Base-by-base conservation (phyloP, 371 early-diverging fungal genomes). In the Mortierella polycephala region DNA sequence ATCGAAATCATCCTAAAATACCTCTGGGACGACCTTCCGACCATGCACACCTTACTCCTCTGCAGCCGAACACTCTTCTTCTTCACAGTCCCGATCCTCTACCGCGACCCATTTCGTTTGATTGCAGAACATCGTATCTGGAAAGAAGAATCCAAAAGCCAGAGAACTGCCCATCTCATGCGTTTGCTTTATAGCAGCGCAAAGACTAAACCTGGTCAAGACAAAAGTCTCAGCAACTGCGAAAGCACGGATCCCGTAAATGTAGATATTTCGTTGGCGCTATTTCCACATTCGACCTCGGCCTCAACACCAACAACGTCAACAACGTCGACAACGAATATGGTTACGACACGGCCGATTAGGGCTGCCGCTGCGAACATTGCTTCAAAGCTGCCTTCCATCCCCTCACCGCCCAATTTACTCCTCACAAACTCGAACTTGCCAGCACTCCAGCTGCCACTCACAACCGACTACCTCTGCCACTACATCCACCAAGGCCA, bases 401-500 rank as follows among this genome's bases (percentile, higher is more conserved):
- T 30, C 30, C 30, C 30, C 4, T 30, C 30, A 30, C 30, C 30
- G 30, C 30, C 30, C 30, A 30, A 30, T 30, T 30, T 30, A 4
- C 30, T 30, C 4, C 30, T 30, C 30, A 30, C 30, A 30, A 30
- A 30, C 30, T 30, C 30, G 30, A 30, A 30, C 30, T 30, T 30
- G 30, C 30, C 47, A 3, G 13, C 58, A 41, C 18, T 73, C 30
- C 62, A 62, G 2, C 21, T 21, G n/a, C 69, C 64, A 1, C 41
- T 64, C 47, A 60, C 74, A 11, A 60, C 54, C 52, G 74, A 74
- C 30, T 74, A 74, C 39, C 61, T 74, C 13, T 74, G 50, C 39
- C 57, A 74, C 21, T 74, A 67, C 14, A 74, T 69, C 3, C 37
- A 60, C 10, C 74, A 74, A 18, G 50, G 47, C 7, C 60, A 51